Base-by-base conservation (phyloP, 2,329 filamentous ascomycete species). In the Teratosphaeria nubilosa region DNA sequence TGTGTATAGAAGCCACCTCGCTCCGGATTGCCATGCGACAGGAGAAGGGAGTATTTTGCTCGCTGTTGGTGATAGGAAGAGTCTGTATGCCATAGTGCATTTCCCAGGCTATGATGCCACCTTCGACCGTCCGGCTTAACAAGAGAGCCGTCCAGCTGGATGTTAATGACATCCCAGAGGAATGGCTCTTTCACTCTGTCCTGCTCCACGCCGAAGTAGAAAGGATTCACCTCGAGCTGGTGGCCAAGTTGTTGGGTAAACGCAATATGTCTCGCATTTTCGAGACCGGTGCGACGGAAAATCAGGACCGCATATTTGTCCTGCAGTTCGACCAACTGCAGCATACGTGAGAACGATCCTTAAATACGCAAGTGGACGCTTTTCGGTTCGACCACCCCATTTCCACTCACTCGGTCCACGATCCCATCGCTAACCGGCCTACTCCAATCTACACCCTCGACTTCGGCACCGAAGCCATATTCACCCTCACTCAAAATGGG, bases 1-100 rank as follows among this genome's bases (percentile, higher is more conserved):
- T 56, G 54, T 14, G 54, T 56, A 34, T 25, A 56, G 54, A 56
- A 56, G 37, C 30, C 53, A 30, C 53, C 53, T 16, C 30, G 53
- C 25, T 24, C 37, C 16, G 53, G 27, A 20, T 37, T 41, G 53
- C 30, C 27, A 34, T 54, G 53, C 32, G 53, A 54, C 20, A 54
- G 27, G 30, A 54, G 31, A 2, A 54, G 34, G 2, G 53, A 54
- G 20, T 37, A 54, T 16, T 54, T 54, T 5, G 53, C 20, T 31
- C 53, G 53, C 11, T 37, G 53, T 37, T 54, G 53, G n/a, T 54
- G 53, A 22, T 37, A 54, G 20, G 53, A 54, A 24, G 53, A 54
- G 53, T 54, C 53, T 34, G 30, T 54, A 10, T 54, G 53, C 53
- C 53, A 54, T 11, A 37, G 30, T 34, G 30, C 53, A 24, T 54